phyloP scores from a whole-genome alignment of 441 rosid species.

The Pelargonium myrrhifolium region DNA sequence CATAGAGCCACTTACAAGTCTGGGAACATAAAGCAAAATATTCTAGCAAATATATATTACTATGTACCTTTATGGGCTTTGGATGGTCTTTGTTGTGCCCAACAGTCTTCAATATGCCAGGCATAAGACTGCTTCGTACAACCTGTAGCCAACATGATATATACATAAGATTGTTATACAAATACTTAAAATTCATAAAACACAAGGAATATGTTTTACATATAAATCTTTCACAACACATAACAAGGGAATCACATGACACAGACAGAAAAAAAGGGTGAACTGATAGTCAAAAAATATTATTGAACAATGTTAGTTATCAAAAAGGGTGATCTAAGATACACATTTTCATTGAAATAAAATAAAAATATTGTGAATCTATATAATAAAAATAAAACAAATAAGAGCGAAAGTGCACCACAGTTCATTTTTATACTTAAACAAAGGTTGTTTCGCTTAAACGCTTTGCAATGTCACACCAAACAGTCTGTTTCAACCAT shows the following conservation, averaged over 20 bases:
- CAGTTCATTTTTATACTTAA: no score
- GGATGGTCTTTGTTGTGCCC: conserved; percentile 91
- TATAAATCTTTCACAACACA: not conserved
- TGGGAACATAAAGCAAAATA: not conserved
- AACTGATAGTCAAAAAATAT: not conserved
- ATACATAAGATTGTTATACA: not conserved
- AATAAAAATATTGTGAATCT: no score
- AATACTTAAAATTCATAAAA: not conserved
- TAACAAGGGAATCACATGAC: not conserved
- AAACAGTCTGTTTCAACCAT: no score
- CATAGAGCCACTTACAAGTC: not conserved
- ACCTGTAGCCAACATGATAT: conserved; percentile 32
- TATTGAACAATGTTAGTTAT: no score
- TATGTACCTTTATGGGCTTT: conserved; percentile 79
- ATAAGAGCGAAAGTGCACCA: no score
- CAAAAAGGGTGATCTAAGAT: no score
- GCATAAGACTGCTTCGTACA: conserved; percentile 79
- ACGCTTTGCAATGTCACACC: no score
- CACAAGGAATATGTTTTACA: not conserved
- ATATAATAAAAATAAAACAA: no score
- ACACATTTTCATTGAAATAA: no score
- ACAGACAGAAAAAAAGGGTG: not conserved
- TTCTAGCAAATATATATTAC: not conserved
- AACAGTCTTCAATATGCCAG: conserved; percentile 76
- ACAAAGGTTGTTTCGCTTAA: no score